Conservation (phyloP, 2,329 filamentous ascomycete species). For the Verticillium dahliae region DNA sequence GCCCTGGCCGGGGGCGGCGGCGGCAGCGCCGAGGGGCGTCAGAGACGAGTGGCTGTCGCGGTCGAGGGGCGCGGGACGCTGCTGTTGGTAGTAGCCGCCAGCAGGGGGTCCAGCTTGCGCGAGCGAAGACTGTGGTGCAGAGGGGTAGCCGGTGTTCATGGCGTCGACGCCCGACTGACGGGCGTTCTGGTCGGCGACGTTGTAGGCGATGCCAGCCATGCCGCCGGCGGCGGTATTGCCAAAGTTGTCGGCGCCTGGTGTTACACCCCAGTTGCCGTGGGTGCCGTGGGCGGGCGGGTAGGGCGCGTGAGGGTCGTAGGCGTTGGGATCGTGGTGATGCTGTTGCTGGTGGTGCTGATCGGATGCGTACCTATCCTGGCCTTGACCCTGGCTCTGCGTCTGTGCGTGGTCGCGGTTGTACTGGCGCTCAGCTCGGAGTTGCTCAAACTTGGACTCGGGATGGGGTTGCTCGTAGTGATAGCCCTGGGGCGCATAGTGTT, state of each 20-base stretch:
- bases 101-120: conserved; percentile 12
- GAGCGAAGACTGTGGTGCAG: conserved; percentile 5
- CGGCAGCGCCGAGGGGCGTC: conserved; percentile 27
- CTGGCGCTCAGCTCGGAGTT: conserved; percentile 25
- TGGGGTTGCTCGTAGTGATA: conserved; percentile 16
- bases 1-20: conserved; percentile 23
- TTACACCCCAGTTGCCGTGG: conserved; percentile 34
- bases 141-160: conserved; percentile 26
- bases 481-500: conserved; percentile 7
- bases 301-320: conserved; percentile 3
- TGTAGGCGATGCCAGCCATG: conserved; percentile 61
- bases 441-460: conserved; percentile 29
- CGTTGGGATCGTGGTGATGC: conserved; percentile 7
- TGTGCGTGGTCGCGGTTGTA: conserved; percentile 16
- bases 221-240: conserved; percentile 56
- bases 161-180: conserved; percentile 60
- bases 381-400: no score
- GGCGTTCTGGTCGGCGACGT: conserved; percentile 57
- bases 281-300: conserved; percentile 13
- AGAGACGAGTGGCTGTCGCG: conserved; percentile 37
- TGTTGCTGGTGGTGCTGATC: not conserved
- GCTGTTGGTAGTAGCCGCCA: conserved; percentile 12
- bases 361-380: not conserved
- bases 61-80: conserved; percentile 14
- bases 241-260: conserved; percentile 63